Evolutionary conservation across 257 asterid species (phyloP).

Genomic region (Solanum habrochaites): DNA sequence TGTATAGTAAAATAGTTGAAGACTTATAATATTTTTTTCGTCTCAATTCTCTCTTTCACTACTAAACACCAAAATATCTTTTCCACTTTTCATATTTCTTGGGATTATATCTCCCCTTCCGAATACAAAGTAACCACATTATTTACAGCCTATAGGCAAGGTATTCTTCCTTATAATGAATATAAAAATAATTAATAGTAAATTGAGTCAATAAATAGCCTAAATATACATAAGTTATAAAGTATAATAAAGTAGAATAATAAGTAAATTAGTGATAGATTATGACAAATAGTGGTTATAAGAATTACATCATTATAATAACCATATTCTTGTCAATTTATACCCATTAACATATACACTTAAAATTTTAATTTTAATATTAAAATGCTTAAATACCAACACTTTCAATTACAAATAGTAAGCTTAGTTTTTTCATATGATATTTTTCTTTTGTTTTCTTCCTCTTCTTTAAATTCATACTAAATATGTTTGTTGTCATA

Average conservation of each 20-base stretch:
- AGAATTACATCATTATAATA: not conserved
- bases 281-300: not conserved
- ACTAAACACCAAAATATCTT: not conserved
- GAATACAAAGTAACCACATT: not conserved
- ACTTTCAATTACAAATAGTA: not conserved
- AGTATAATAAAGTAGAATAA: not conserved
- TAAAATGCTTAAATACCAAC: too few relatives aligned
- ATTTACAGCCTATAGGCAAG: too few relatives aligned
- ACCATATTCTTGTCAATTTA: not conserved
- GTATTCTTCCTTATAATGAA: too few relatives aligned
- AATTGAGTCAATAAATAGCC: fast-evolving
- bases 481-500: not conserved
- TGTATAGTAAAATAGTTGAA: not conserved
- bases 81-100: not conserved
- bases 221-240: too few relatives aligned
- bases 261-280: fast-evolving
- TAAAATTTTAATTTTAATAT: too few relatives aligned
- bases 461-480: not conserved
- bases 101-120: not conserved
- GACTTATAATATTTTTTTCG: too few relatives aligned
- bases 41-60: not conserved
- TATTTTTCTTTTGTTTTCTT: too few relatives aligned
- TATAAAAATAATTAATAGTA: too few relatives aligned
- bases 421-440: not conserved
- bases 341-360: not conserved